phyloP scores from a whole-genome alignment of 257 asterid genomes.

The Nicotiana sylvestris region DNA sequence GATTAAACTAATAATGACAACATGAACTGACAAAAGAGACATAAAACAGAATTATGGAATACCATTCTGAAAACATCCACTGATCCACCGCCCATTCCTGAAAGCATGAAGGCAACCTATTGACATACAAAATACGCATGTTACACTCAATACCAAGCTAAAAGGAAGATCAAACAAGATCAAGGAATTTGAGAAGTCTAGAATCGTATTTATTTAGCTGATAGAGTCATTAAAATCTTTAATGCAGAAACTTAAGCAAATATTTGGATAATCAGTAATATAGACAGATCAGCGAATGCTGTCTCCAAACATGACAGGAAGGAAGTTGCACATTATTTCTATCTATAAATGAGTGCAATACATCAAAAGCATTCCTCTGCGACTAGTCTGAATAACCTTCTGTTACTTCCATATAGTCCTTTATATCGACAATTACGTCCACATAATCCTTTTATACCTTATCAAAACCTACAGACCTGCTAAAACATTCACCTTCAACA shows the following conservation, averaged over 20 bases:
- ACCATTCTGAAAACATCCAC: constrained; percentile 90
- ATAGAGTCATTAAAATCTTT: not conserved
- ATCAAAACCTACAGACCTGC: not conserved
- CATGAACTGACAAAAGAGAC: not conserved
- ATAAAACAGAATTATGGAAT: not conserved
- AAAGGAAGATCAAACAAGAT: not conserved
- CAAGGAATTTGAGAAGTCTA: not conserved
- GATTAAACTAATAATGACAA: not conserved
- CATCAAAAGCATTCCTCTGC: not conserved
- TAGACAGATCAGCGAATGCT: not conserved
- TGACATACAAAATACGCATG: constrained; percentile 6
- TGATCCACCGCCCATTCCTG: constrained; percentile 93
- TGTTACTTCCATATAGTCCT: not conserved
- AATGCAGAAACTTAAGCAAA: not conserved
- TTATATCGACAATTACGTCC: not conserved
- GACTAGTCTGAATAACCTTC: not conserved
- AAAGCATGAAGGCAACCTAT: constrained; percentile 92
- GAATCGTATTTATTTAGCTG: not conserved
- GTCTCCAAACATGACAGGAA: not conserved
- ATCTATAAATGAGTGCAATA: not conserved
- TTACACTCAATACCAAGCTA: not conserved
- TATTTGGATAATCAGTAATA: not conserved
- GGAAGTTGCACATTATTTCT: not conserved
- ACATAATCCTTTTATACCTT: not conserved
- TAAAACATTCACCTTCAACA: not conserved